These are phyloP conservation scores for Musa itinerans DNA, from an alignment of 176 grass and related monocot species.

Conservation along the genomic window DNA sequence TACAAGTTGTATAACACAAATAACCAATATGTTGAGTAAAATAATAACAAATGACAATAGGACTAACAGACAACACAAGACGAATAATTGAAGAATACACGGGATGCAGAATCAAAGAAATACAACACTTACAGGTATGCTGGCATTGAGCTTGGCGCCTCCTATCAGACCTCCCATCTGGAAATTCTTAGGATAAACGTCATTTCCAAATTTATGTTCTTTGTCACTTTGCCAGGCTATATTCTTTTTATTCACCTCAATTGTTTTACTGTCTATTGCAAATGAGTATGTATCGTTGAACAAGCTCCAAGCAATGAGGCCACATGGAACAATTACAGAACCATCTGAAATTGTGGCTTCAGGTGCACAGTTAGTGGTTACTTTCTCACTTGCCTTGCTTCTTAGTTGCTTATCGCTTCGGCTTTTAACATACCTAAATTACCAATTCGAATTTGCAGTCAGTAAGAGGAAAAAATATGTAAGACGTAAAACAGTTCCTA, in stretches of 20 bases:
- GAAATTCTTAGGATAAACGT: slow-evolving; percentile 95
- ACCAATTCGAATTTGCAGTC: not conserved
- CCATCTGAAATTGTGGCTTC: slow-evolving; percentile 36
- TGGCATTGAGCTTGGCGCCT: slow-evolving; percentile 63
- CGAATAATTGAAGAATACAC: slow-evolving; percentile 9
- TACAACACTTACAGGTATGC: slow-evolving; percentile 62
- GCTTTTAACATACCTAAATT: slow-evolving; percentile 66
- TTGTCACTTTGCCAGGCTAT: slow-evolving; percentile 91
- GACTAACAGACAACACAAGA: not conserved
- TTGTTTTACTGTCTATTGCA: slow-evolving; percentile 28
- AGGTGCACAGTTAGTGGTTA: slow-evolving; percentile 53
- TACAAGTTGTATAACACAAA: slow-evolving; percentile 18
- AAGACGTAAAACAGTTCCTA: not conserved
- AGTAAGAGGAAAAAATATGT: not conserved
- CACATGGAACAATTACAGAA: slow-evolving; percentile 74
- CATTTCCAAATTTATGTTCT: slow-evolving; percentile 59
- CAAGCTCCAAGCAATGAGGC: slow-evolving; percentile 91
- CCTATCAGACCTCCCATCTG: slow-evolving; percentile 69
- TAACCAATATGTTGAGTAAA: not conserved
- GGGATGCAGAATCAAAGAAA: not conserved
- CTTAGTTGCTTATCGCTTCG: slow-evolving; percentile 74
- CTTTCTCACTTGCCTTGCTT: slow-evolving; percentile 27
- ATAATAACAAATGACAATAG: slow-evolving; percentile 3
- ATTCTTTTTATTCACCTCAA: slow-evolving; percentile 69
- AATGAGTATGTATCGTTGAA: slow-evolving; percentile 82